Base-by-base conservation (phyloP, 2,329 filamentous ascomycete genomes). In the Amauroascus niger region DNA sequence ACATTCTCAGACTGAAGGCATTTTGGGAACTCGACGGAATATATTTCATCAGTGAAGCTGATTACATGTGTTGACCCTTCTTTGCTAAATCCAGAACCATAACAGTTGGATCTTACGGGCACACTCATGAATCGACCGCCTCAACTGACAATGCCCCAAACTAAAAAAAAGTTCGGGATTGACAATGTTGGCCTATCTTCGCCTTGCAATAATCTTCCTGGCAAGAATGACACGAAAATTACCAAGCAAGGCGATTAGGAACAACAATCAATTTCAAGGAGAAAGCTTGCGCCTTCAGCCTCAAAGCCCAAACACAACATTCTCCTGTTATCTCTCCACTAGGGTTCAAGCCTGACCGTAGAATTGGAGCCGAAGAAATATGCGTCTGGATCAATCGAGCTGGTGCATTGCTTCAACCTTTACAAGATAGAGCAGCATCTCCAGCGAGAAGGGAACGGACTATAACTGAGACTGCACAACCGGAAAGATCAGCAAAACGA, bases 371-470 rank as follows among this genome's bases (percentile, higher is more conserved):
- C 53, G 46, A 55, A 62, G 58, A 56, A 49, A 50, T 61, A 55
- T 60, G 59, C 59, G 51, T 59, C 60, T 71, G 78, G 86, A 88
- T 78, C 75, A 72, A 86, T 89, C 85, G 86, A 89, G 85, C 86
- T 88, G 84, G 82, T 78, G 75, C 75, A 71, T 64, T 72, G 70
- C 64, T 63, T 60, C 57, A 62, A 59, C 58, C 58, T 59, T 59
- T 65, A 65, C 64, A 64, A 47, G 55, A 14, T 44, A n/a, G 35
- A 45, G 41, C 63, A 70, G 71, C 72, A 71, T 74, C 70, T 79
- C 83, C 83, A 88, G 86, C 83, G 81, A 88, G 82, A 74, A 86
- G 83, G 45, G n/a, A n/a, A 88, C 86, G 81, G 80, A 87, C 84
- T 87, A 88, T 86, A 74, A 69, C 83, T 81, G 77, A 74, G 74